These are phyloP conservation scores for Cardamine chenopodiifolia DNA, from an alignment of 345 rosid species.

Conservation along the genomic window DNA sequence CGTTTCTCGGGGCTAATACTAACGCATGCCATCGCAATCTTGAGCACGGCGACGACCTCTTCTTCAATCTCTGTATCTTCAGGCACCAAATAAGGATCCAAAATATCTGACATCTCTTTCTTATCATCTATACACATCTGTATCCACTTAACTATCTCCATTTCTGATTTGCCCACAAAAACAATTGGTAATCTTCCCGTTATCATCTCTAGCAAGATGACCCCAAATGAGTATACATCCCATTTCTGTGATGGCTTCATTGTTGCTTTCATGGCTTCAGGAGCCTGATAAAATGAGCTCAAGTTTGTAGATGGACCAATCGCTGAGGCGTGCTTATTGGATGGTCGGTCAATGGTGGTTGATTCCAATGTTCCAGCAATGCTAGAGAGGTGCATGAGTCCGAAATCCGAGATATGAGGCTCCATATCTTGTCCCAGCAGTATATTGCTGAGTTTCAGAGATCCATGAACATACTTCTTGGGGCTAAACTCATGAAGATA, in stretches of 20 bases:
- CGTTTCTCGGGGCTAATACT: conserved; percentile 71
- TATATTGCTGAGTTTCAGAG: conserved; percentile 76
- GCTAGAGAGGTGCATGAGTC: conserved; percentile 87
- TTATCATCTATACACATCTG: conserved; percentile 89
- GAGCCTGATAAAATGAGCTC: conserved; percentile 78
- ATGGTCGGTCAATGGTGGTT: conserved; percentile 54
- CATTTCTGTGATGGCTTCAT: conserved; percentile 93
- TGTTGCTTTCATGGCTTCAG: conserved; percentile 71
- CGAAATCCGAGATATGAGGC: conserved; percentile 80
- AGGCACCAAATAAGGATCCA: conserved; percentile 75
- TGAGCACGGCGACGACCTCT: conserved; percentile 76
- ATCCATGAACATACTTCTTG: conserved; percentile 89
- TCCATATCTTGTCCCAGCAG: conserved; percentile 75
- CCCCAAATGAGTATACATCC: conserved; percentile 92
- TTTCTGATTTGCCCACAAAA: conserved; percentile 58
- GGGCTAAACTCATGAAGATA: conserved; percentile 91
- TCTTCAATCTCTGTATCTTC: conserved; percentile 78
- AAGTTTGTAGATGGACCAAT: conserved; percentile 48
- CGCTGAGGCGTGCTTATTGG: conserved; percentile 49
- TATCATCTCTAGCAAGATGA: conserved; percentile 86
- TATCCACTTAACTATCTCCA: conserved; percentile 86
- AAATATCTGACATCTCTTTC: conserved; percentile 71
- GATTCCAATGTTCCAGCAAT: conserved; percentile 77
- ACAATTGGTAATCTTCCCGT: conserved; percentile 69
- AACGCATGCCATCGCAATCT: conserved; percentile 81